Conservation (phyloP, 768 basidiomycete species). For the Termitomyces sp. region DNA sequence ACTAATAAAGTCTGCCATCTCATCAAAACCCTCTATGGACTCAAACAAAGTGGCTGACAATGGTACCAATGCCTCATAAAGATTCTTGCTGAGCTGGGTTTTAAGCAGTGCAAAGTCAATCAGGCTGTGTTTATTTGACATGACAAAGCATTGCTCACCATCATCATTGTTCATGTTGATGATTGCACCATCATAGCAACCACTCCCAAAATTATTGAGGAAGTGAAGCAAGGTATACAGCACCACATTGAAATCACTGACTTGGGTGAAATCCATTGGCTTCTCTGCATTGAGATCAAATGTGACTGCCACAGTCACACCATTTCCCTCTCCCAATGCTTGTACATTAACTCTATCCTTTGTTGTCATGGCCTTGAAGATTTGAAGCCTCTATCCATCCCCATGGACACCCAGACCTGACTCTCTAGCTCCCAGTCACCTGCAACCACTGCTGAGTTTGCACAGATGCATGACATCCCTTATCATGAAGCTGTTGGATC, state of each 20-base stretch:
- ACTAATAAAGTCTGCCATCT: constrained; percentile 19
- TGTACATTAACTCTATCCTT: constrained; percentile 6
- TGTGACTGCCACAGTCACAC: background rate
- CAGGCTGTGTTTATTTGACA: constrained; percentile 3
- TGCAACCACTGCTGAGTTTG: background rate
- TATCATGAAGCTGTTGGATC: constrained; percentile 14
- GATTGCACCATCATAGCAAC: constrained; percentile 21
- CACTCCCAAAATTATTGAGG: constrained; percentile 2
- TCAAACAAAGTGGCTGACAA: constrained; percentile 22
- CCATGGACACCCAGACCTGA: constrained; percentile 1
- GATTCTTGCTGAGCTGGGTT: constrained; percentile 18
- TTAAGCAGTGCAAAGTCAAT: background rate
- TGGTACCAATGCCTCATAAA: constrained; percentile 19
- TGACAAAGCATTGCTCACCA: constrained; percentile 6
- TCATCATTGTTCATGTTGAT: constrained; percentile 13
- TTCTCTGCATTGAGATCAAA: constrained; percentile 14
- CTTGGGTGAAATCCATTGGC: constrained; percentile 16
- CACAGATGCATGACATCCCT: constrained; percentile 4
- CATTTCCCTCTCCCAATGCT: constrained; percentile 21
- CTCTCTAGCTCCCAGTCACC: constrained; percentile 11
- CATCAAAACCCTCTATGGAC: constrained; percentile 21
- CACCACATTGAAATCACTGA: constrained; percentile 25
- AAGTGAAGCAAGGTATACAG: constrained; percentile 17
- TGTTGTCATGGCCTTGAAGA: background rate
- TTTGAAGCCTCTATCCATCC: constrained; percentile 4